These are phyloP conservation scores for Elaeis oleifera DNA, from an alignment of 202 grass and related monocot species.

Conservation along the genomic window DNA sequence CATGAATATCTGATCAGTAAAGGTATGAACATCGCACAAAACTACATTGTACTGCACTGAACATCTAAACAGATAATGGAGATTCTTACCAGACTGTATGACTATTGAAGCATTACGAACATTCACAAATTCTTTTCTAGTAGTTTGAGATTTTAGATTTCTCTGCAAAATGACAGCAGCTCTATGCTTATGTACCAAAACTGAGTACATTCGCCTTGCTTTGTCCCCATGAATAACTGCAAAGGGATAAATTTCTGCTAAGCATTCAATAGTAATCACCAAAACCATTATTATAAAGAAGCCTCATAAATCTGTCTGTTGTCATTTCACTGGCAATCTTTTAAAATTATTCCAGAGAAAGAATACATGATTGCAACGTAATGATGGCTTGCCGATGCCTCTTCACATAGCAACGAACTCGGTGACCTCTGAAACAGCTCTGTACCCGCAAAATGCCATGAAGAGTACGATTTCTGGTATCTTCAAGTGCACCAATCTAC, in stretches of 20 bases:
- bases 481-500: constrained; percentile 89
- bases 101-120: constrained; percentile 57
- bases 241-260: constrained; percentile 1
- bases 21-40: constrained; percentile 1
- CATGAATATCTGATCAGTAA: constrained; percentile 9
- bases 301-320: not conserved
- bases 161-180: constrained; percentile 60
- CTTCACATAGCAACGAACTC: constrained; percentile 52
- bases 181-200: constrained; percentile 43
- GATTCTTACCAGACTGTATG: constrained; percentile 71
- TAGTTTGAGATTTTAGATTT: constrained; percentile 55
- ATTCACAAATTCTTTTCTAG: constrained; percentile 54
- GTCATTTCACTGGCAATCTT: not conserved
- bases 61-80: constrained; percentile 14
- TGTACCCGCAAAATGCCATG: constrained; percentile 97
- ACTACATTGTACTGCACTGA: too few species aligned
- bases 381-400: constrained; percentile 58
- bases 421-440: constrained; percentile 91
- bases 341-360: not conserved
- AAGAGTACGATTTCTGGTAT: constrained; percentile 77
- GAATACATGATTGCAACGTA: constrained; percentile 78
- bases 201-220: constrained; percentile 47
- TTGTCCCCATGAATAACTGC: constrained; percentile 79
- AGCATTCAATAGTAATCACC: not conserved
- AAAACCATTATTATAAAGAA: not conserved